Evolutionary conservation across 2,329 filamentous ascomycete species (phyloP), one percentile per base, ranked within the genome.

Genomic region (Fusarium guadeloupense): DNA sequence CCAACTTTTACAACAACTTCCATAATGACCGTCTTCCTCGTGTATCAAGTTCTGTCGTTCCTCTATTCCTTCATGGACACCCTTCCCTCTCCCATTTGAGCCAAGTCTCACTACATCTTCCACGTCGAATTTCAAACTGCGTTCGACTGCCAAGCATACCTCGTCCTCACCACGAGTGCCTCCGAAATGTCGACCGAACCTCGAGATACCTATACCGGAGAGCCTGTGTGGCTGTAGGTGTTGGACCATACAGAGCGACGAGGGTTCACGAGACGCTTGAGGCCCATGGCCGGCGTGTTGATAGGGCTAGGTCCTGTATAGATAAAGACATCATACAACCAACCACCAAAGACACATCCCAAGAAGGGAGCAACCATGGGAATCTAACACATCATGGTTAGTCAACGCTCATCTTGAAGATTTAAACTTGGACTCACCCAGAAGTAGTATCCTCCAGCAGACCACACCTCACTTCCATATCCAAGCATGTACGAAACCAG

Each of bases 311-410:
- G 75, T 4, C 89, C 89, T 0, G 86, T 89, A 71, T 87, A 92
- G 33, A 92, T 77, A 71, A 90, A 85, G 3, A 84, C 70, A 71
- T 91, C 88, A 69, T 91, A 90, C 20, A 90, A 64, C 71, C 87
- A 85, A 3, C 85, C 88, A 4, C 89, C 88, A 62, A 89, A 85
- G 0, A 80, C 73, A 65, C 81, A 85, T 6, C 89, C 89, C 9
- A 83, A 72, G 69, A 92, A 91, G 0, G 89, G 89, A 3, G 87
- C 82, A 5, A 92, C 85, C 79, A 92, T 89, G 1, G 89, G 89
- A 17, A 92, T 83, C 87, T 89, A 38, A 6, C 3, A 54, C 10
- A 52, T 5, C 10, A 23, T 16, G 25, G 16, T 66, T 45, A 64
- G 53, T 28, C 5, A 9, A 39, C 30, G 23, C 14, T 41, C 6